Base-by-base conservation (phyloP, 208 protist genomes). In the Leishmania braziliensis region DNA sequence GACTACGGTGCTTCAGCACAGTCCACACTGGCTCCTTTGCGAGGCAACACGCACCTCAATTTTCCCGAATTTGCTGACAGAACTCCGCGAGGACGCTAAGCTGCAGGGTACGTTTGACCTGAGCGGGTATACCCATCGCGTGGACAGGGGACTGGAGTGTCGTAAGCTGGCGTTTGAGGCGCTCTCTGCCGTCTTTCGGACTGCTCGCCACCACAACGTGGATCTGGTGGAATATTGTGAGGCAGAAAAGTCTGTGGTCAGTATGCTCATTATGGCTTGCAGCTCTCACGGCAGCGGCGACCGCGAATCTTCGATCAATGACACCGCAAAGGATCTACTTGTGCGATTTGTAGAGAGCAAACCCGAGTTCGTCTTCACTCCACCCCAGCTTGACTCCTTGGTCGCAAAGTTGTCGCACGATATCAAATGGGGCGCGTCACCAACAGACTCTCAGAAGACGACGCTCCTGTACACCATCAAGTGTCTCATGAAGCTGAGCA, bases 111-210 rank as follows among this genome's bases (percentile, higher is more conserved):
- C 84, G 39, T 91, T 99, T 70, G 84, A 98, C 68, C 85, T 99
- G 58, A 98, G 96, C 46, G 95, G 96, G 29, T 99, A 98, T 88
- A 99, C 95, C 77, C 98, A 99, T 86, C 86, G 94, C 23, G 89
- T 97, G 16, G 97, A 99, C 87, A 95, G 96, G 65, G 97, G 97
- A n/a, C 86, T 98, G 54, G 96, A 98, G 78, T 86, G 97, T 60
- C 93, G 98, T 73, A 99, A 99, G 85, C 90, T 95, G 46, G 95
- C 97, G 2, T 99, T 97, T 74, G 97, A 99, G 83, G 98, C 96
- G 82, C 89, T 99, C 86, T 93, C 97, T 60, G 93, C 90, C 29
- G 79, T 98, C 39, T 84, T 98, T 43, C 79, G 91, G 33, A 81
- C 66, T 1, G 82, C 80, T 43, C 83, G 80, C 50, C 78, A 81